Evolutionary conservation across 495 filamentous ascomycete species (phyloP), one percentile per base, ranked within the genome.

Genomic region (Penicillium daleae): DNA sequence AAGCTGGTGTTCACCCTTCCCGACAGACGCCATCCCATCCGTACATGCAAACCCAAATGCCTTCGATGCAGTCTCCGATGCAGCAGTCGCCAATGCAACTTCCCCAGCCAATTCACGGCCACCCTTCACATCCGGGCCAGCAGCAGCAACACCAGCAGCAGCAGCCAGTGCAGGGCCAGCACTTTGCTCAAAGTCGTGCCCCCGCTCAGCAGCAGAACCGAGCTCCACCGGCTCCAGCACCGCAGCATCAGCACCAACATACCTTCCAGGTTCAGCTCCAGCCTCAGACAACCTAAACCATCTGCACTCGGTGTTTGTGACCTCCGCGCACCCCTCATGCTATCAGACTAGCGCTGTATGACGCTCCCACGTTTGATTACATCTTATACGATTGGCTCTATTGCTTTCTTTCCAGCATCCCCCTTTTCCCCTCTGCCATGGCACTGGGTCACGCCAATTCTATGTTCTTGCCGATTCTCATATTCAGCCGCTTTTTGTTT

Each of bases 201-300:
- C 62, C 61, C 21, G 54, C 64, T 10, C 68, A 59, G 1, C 59
- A 61, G 31, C 61, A 63, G 15, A 55, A 40, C 19, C 62, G 64
- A 44, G 62, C 63, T 10, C 67, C 67, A 24, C 67, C 67, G 3
- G 54, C 63, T 1, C 70, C 70, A 29, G 66, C 70, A 26, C 70
- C 70, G 0, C 71, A 74, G 33, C 66, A 70, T 59, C 68, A 73
- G 29, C 68, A 73, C 24, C 70, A 73, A 39, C 70, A 73, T 48
- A 71, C 68, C 6, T 73, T 73, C 63, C 70, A 73, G 31, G 59
- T 73, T 21, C 65, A 73, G 51, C 60, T 73, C 27, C 62, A 68
- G 22, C 60, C 63, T 6, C 65, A 73, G 49, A 65, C 68, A 17
- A 71, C 62, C 40, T 65, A 54, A 59, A 12, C 2, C 13, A 15